Percentiles rank a stretch among this genome's conserved stretches.
Conservation (phyloP, 495 filamentous ascomycete genomes). For the Pyrenopolyporus hunteri region DNA sequence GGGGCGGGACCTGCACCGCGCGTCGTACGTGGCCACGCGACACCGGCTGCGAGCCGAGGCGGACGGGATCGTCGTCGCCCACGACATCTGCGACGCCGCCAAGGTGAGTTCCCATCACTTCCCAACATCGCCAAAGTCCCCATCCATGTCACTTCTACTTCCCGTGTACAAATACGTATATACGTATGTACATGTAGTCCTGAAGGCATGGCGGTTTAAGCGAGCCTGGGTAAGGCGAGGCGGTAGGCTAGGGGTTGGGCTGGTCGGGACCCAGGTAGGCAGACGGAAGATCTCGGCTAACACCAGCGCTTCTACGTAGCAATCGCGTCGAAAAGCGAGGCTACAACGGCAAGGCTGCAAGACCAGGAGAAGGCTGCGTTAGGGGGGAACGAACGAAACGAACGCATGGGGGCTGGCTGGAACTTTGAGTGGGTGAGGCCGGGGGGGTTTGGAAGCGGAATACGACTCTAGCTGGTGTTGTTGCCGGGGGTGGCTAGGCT, state of each 20-base stretch:
- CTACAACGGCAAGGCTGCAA: conserved; percentile 5
- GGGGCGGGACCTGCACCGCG: conserved; percentile 34
- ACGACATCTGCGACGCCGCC: conserved; percentile 37
- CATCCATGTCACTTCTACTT: too few species aligned
- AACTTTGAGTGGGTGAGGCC: not conserved
- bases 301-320: not conserved
- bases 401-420: not conserved
- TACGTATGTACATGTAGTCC: too few species aligned
- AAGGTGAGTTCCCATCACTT: conserved; percentile 22
- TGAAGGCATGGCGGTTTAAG: too few species aligned
- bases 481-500: too few species aligned
- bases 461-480: too few species aligned
- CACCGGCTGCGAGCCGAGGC: conserved; percentile 34
- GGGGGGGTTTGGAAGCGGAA: too few species aligned
- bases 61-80: conserved; percentile 27
- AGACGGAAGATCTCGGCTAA: not conserved
- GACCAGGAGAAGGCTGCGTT: conserved; percentile 15
- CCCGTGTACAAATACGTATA: too few species aligned
- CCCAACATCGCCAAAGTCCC: too few species aligned
- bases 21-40: conserved; percentile 29
- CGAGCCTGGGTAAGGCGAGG: too few species aligned
- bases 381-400: not conserved
- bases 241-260: too few species aligned
- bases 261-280: too few species aligned
- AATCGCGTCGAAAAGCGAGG: conserved; percentile 23